These are phyloP conservation scores for Talaromyces pinophilus DNA, from an alignment of 2,329 filamentous ascomycete species.

Conservation along the genomic window DNA sequence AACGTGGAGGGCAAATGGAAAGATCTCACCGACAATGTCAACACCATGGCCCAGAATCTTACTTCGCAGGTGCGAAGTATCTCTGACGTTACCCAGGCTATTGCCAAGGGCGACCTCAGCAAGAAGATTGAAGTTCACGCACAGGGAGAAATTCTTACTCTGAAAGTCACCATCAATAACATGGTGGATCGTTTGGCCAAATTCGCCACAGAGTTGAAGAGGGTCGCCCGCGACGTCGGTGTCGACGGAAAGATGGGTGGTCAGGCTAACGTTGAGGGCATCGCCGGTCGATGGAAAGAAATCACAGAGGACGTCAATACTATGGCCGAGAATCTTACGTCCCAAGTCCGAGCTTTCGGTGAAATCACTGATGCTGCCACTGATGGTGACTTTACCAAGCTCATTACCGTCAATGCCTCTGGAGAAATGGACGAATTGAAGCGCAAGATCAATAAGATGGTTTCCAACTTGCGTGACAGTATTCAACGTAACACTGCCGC, in stretches of 20 bases:
- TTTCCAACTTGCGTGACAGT: constrained; percentile 86
- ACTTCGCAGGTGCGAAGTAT: constrained; percentile 74
- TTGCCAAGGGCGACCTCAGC: constrained; percentile 90
- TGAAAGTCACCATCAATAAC: constrained; percentile 96
- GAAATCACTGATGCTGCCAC: constrained; percentile 94
- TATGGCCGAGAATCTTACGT: constrained; percentile 80
- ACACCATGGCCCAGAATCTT: constrained; percentile 63
- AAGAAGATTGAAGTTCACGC: constrained; percentile 91
- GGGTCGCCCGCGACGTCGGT: constrained; percentile 89
- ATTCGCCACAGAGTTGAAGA: constrained; percentile 90
- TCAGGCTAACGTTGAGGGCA: constrained; percentile 87
- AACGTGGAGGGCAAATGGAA: constrained; percentile 65
- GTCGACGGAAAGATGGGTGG: constrained; percentile 96
- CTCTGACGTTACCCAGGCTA: constrained; percentile 87
- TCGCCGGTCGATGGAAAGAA: constrained; percentile 92
- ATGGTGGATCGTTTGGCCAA: constrained; percentile 92
- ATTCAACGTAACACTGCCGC: constrained; percentile 93
- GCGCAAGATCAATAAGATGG: constrained; percentile 98
- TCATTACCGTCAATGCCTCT: constrained; percentile 90
- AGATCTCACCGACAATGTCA: constrained; percentile 64
- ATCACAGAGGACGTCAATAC: constrained; percentile 95
- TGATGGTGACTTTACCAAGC: constrained; percentile 90
- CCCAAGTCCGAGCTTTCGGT: constrained; percentile 91
- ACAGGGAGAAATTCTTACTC: constrained; percentile 83
- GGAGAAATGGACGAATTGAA: constrained; percentile 98